Percentiles rank a stretch among this genome's conserved stretches.
Evolutionary conservation across 1,139 yeast genomes (phyloP).

Genomic region (Dujonia santamariae): DNA sequence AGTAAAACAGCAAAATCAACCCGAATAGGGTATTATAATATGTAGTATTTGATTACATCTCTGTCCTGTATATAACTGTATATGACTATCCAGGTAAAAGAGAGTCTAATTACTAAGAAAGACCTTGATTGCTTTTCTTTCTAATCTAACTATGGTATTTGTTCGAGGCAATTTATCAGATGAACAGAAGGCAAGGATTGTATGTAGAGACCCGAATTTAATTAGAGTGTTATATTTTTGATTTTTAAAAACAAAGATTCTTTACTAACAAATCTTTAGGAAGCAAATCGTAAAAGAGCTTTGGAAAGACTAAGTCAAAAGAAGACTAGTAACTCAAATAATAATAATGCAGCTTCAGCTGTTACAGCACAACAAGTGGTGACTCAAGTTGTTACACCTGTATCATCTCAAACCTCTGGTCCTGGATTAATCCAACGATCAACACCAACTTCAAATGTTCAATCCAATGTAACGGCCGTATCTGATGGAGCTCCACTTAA

Average conservation of each 20-base stretch:
- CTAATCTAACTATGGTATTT: constrained; percentile 16
- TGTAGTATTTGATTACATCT: too few relatives aligned
- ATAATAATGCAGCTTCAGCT: constrained; percentile 7
- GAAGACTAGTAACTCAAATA: constrained; percentile 4
- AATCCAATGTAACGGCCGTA: constrained; percentile 12
- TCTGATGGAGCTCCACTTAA: constrained; percentile 15
- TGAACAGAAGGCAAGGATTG: constrained; percentile 24
- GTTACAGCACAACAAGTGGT: constrained; percentile 8
- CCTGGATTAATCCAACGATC: constrained; percentile 3
- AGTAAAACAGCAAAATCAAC: too few relatives aligned
- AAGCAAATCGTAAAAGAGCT: constrained; percentile 58
- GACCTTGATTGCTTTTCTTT: not conserved
- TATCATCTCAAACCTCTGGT: constrained; percentile 9
- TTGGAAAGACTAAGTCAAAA: constrained; percentile 52
- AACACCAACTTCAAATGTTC: constrained; percentile 9
- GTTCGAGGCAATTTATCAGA: constrained; percentile 22
- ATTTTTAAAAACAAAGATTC: not conserved
- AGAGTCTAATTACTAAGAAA: not conserved
- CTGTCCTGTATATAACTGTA: constrained; percentile 1
- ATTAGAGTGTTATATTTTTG: too few relatives aligned
- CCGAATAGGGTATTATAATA: too few relatives aligned
- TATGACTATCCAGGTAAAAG: too few relatives aligned
- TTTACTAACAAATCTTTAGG: constrained; percentile 29
- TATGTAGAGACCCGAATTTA: too few relatives aligned
- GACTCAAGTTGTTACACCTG: constrained; percentile 10